Conservation (phyloP, 371 early-diverging fungal genomes). For the Thermomucor indicae-seudaticae region DNA sequence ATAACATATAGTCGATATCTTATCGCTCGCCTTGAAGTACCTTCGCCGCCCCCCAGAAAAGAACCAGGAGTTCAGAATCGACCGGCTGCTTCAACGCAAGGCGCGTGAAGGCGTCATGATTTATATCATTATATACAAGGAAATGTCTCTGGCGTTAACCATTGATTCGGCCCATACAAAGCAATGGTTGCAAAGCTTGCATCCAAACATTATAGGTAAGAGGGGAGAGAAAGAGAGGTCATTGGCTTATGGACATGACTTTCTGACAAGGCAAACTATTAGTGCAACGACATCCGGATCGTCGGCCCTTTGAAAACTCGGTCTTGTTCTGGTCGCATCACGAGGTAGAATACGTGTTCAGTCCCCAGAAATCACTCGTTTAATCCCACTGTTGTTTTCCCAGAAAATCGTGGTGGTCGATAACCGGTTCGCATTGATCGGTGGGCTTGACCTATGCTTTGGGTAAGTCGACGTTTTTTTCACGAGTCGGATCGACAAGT, state of each 20-base stretch:
- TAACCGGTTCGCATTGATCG: conserved; percentile 79
- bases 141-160: conserved; percentile 77
- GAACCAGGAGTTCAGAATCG: conserved; percentile 78
- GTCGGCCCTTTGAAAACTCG: conserved; percentile 61
- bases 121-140: conserved; percentile 89
- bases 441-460: conserved; percentile 91
- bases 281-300: conserved; percentile 87
- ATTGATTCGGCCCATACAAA: conserved; percentile 84
- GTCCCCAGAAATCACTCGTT: background rate
- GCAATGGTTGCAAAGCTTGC: conserved; percentile 68
- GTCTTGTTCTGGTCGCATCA: conserved; percentile 80
- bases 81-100: conserved; percentile 75
- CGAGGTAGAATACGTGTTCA: conserved; percentile 26
- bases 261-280: background rate
- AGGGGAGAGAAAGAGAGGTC: conserved; percentile 21
- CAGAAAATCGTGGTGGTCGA: conserved; percentile 89
- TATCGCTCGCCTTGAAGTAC: conserved; percentile 43
- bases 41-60: conserved; percentile 73
- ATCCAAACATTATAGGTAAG: conserved; percentile 73
- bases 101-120: conserved; percentile 89
- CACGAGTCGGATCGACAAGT: background rate
- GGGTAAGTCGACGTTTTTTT: conserved; percentile 41
- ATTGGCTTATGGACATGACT: background rate
- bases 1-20: no score
- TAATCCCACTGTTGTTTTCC: background rate